Evolutionary conservation across 352 stramenopile species (phyloP).

Genomic region (Globisporangium lucens): DNA sequence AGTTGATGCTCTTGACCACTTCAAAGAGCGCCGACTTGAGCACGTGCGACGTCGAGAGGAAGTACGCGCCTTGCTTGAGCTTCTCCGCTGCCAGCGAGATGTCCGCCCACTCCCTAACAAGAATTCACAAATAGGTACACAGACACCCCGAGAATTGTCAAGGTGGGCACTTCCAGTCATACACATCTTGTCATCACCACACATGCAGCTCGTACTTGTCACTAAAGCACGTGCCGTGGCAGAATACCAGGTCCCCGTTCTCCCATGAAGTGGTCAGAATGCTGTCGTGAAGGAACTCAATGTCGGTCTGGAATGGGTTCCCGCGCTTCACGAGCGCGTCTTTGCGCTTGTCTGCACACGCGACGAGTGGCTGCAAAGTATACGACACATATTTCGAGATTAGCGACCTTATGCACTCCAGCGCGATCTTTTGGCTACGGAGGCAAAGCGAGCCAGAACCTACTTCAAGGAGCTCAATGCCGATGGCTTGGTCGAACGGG

Average conservation of each 20-base stretch:
- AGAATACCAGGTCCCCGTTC: constrained; percentile 79
- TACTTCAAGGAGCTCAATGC: constrained; percentile 77
- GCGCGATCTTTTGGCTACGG: neutral
- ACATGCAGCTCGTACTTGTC: constrained; percentile 50
- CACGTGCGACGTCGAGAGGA: constrained; percentile 81
- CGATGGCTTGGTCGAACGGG: constrained; percentile 79
- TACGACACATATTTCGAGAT: neutral
- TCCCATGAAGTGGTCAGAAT: constrained; percentile 65
- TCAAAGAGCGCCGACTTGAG: constrained; percentile 78
- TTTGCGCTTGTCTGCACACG: constrained; percentile 75
- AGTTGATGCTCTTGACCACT: constrained; percentile 69
- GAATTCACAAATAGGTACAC: neutral
- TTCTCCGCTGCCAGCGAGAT: constrained; percentile 79
- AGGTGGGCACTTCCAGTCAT: neutral
- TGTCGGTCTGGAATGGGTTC: constrained; percentile 36
- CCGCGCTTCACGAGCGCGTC: constrained; percentile 40
- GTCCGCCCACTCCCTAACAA: constrained; percentile 62
- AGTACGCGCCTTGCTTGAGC: constrained; percentile 82
- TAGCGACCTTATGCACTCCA: neutral
- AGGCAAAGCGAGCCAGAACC: neutral
- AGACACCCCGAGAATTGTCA: neutral
- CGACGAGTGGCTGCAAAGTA: constrained; percentile 54
- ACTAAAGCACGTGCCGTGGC: constrained; percentile 82
- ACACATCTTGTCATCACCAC: neutral
- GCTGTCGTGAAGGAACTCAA: constrained; percentile 75